Conservation (phyloP, 192 early-diverging fungal species). For the Coemansia biformis region DNA sequence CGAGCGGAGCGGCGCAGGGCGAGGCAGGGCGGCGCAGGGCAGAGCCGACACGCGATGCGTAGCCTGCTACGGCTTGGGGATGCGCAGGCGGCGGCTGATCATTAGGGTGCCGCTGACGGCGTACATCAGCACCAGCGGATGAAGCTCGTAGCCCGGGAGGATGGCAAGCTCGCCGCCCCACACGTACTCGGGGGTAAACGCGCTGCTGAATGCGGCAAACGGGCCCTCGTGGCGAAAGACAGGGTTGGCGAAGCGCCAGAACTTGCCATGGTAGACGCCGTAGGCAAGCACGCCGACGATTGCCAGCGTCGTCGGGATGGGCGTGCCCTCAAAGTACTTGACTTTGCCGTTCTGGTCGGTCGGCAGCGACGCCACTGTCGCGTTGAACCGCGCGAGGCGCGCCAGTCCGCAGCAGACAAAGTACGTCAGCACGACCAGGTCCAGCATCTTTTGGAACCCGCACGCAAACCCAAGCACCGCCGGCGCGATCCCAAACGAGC, state of each 20-base stretch:
- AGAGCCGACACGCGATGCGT: no score
- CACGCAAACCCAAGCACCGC: conserved; percentile 78
- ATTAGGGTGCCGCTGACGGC: conserved; percentile 72
- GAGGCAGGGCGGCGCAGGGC: no score
- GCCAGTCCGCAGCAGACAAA: conserved; percentile 86
- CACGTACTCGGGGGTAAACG: conserved; percentile 51
- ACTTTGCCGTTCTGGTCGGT: conserved; percentile 76
- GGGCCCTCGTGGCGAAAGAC: conserved; percentile 43
- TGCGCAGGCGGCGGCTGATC: conserved; percentile 71
- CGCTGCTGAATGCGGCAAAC: conserved; percentile 49
- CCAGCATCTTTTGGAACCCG: conserved; percentile 78
- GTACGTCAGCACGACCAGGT: conserved; percentile 69
- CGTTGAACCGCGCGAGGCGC: conserved; percentile 82
- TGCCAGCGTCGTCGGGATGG: conserved; percentile 74
- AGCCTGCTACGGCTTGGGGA: conserved; percentile 72
- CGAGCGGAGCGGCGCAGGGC: no score
- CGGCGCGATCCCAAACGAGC: conserved; percentile 73
- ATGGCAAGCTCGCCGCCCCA: conserved; percentile 58
- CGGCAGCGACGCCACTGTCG: conserved; percentile 72
- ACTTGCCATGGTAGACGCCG: conserved; percentile 50
- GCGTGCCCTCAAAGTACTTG: conserved; percentile 82
- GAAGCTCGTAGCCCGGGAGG: conserved; percentile 60
- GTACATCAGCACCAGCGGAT: conserved; percentile 75
- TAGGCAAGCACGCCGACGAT: conserved; percentile 66
- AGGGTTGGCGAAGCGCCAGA: conserved; percentile 50